Conservation (phyloP, 495 filamentous ascomycete genomes). For the Aspergillus sclerotiicarbonarius region DNA sequence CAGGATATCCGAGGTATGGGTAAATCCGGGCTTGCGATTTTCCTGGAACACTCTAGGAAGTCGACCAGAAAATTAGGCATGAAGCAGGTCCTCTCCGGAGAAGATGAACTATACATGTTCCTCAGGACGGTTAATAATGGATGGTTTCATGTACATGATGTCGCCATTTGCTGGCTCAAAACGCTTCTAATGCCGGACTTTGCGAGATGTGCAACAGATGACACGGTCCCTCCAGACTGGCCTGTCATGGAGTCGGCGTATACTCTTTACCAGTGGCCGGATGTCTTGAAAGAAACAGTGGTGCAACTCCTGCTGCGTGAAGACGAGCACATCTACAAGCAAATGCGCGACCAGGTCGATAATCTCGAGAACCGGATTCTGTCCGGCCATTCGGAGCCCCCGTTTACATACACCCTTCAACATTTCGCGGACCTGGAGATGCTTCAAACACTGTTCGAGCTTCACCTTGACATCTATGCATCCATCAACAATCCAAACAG, state of each 20-base stretch:
- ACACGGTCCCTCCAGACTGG: slow-evolving; percentile 20
- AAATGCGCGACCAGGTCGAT: slow-evolving; percentile 45
- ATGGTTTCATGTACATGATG: slow-evolving; percentile 61
- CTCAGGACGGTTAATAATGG: slow-evolving; percentile 49
- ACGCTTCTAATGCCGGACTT: slow-evolving; percentile 50
- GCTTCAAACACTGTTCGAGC: slow-evolving; percentile 76
- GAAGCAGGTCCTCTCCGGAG: slow-evolving; percentile 54
- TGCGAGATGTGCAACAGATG: slow-evolving; percentile 20
- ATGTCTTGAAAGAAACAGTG: slow-evolving; percentile 65
- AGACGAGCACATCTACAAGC: slow-evolving; percentile 67
- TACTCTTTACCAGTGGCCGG: slow-evolving; percentile 64
- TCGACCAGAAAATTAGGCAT: slow-evolving; percentile 50
- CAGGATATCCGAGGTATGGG: slow-evolving; percentile 44
- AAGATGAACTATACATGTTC: slow-evolving; percentile 57
- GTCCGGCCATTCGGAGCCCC: slow-evolving; percentile 12
- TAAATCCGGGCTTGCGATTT: slow-evolving; percentile 65
- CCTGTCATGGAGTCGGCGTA: slow-evolving; percentile 54
- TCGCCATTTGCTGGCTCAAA: slow-evolving; percentile 63
- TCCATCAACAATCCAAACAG: slow-evolving; percentile 73
- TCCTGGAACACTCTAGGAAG: slow-evolving; percentile 74
- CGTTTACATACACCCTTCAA: slow-evolving; percentile 28
- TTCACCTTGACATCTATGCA: slow-evolving; percentile 84
- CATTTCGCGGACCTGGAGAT: slow-evolving; percentile 48
- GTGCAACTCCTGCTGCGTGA: slow-evolving; percentile 64
- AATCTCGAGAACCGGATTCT: slow-evolving; percentile 35